phyloP scores from a whole-genome alignment of 495 filamentous ascomycete genomes.

The Pseudevernia furfuracea region DNA sequence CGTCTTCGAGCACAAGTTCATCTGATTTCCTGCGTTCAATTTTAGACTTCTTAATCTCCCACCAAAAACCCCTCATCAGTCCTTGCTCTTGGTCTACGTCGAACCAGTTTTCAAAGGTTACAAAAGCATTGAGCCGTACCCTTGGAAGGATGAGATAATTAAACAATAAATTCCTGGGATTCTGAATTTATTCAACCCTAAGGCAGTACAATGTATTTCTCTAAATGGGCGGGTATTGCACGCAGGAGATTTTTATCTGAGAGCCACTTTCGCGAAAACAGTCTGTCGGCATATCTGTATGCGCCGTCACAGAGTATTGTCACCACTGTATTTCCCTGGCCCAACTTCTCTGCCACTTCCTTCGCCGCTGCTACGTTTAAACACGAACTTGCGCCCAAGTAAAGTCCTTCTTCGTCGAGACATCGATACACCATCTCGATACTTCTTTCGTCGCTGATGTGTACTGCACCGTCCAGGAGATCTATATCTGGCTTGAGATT shows the following conservation, averaged over 20 bases:
- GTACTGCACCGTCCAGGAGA: slow-evolving; percentile 76
- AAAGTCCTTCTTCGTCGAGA: slow-evolving; percentile 91
- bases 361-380: slow-evolving; percentile 93
- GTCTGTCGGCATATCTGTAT: slow-evolving; percentile 87
- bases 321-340: slow-evolving; percentile 83
- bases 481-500: slow-evolving; percentile 82
- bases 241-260: slow-evolving; percentile 70
- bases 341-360: slow-evolving; percentile 85
- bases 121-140: background rate
- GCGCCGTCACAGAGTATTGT: slow-evolving; percentile 92
- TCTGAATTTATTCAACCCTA: slow-evolving; percentile 31
- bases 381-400: slow-evolving; percentile 87
- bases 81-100: background rate
- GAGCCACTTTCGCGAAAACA: slow-evolving; percentile 88
- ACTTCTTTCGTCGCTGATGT: slow-evolving; percentile 84
- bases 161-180: background rate
- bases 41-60: too few species aligned
- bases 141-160: background rate
- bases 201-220: slow-evolving; percentile 87
- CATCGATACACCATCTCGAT: slow-evolving; percentile 98
- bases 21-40: too few species aligned
- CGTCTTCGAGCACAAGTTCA: background rate
- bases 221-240: slow-evolving; percentile 76
- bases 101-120: background rate
- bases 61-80: background rate